A percentile compares a stretch with the other conserved stretches of the same genome.
phyloP scores from a whole-genome alignment of 352 stramenopile species.

The Globisporangium cystogenes region DNA sequence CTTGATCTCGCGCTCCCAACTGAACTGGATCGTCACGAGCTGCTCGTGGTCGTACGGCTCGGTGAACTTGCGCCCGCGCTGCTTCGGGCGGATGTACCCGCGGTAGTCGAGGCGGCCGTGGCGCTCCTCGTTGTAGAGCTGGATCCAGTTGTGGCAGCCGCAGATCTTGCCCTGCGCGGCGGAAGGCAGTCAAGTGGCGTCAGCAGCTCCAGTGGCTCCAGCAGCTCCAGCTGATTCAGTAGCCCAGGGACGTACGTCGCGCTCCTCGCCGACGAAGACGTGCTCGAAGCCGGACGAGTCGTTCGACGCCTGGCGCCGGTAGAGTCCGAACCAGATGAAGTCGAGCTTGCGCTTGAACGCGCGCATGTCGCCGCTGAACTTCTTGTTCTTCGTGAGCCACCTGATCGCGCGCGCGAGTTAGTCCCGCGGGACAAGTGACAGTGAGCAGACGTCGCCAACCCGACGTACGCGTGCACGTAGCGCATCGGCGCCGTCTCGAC shows the following conservation, averaged over 20 bases:
- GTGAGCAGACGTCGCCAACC: too few species aligned
- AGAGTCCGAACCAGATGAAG: constrained; percentile 94
- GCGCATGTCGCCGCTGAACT: constrained; percentile 61
- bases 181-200: not conserved
- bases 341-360: constrained; percentile 91
- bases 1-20: constrained; percentile 87
- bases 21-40: constrained; percentile 94
- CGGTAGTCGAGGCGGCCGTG: constrained; percentile 91
- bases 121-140: constrained; percentile 95
- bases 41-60: constrained; percentile 86
- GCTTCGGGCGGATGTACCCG: constrained; percentile 90
- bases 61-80: constrained; percentile 59
- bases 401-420: constrained; percentile 14
- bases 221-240: too few species aligned
- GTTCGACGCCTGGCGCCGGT: constrained; percentile 79
- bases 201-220: not conserved
- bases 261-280: constrained; percentile 95
- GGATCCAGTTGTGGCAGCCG: constrained; percentile 97
- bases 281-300: constrained; percentile 96
- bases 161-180: constrained; percentile 68
- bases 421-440: not conserved
- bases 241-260: constrained; percentile 71
- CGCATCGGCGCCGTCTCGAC: constrained; percentile 92
- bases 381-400: constrained; percentile 83
- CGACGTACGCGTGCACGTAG: constrained; percentile 86